Conservation (phyloP, 768 basidiomycete genomes). For the Leccinum uliginosum region DNA sequence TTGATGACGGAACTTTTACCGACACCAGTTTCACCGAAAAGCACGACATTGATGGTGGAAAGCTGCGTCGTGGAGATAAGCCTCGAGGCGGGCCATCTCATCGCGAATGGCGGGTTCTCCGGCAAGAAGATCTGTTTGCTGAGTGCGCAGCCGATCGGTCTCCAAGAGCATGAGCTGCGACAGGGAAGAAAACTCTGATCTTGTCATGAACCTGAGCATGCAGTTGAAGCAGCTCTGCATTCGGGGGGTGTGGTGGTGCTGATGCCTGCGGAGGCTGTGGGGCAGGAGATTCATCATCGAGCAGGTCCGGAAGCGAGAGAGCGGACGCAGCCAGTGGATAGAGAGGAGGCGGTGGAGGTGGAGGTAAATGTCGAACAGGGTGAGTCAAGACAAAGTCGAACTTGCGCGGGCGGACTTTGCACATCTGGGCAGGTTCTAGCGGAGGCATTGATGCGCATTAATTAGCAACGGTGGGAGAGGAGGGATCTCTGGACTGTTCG, state of each 20-base stretch:
- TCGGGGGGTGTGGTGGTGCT: conserved; percentile 79
- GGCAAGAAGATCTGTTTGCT: conserved; percentile 79
- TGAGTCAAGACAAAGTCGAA: conserved; percentile 17
- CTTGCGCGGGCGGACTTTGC: conserved; percentile 27
- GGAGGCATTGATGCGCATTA: conserved; percentile 25
- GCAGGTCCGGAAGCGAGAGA: conserved; percentile 46
- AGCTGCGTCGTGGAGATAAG: too few species aligned
- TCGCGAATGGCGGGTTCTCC: conserved; percentile 94
- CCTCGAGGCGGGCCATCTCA: conserved; percentile 92
- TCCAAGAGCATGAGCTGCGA: conserved; percentile 59
- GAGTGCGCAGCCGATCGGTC: conserved; percentile 70
- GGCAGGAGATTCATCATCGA: conserved; percentile 53
- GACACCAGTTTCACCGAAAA: too few species aligned
- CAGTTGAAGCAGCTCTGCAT: conserved; percentile 82
- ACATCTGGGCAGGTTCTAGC: conserved; percentile 23
- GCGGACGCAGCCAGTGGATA: conserved; percentile 13
- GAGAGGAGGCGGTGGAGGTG: conserved; percentile 17
- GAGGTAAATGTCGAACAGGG: conserved; percentile 24
- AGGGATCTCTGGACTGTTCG: conserved; percentile 17
- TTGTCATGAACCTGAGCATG: conserved; percentile 76
- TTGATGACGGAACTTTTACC: too few species aligned
- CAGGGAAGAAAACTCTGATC: conserved; percentile 66
- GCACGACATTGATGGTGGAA: too few species aligned
- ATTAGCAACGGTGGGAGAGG: conserved; percentile 25
- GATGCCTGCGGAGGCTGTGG: conserved; percentile 27